Conservation (phyloP, 1,139 yeast species). For the Pichia sp. region DNA sequence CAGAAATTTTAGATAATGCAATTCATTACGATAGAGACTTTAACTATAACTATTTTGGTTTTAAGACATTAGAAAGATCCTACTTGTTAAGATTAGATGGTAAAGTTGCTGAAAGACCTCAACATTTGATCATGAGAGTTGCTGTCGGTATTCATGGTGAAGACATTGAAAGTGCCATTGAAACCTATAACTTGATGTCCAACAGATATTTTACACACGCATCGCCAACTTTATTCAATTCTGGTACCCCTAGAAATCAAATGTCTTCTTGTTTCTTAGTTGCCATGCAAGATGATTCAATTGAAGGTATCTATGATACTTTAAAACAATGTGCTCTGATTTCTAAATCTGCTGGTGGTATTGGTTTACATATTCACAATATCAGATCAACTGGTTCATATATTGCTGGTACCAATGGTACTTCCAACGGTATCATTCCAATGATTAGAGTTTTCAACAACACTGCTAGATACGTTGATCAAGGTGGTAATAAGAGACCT, state of each 20-base stretch:
- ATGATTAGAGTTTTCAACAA: constrained; percentile 55
- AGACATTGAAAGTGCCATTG: constrained; percentile 41
- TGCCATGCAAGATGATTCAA: constrained; percentile 54
- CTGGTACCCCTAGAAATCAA: constrained; percentile 50
- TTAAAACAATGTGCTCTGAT: constrained; percentile 49
- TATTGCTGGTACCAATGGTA: constrained; percentile 52
- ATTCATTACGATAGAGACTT: constrained; percentile 51
- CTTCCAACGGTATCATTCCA: constrained; percentile 52
- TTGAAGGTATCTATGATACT: constrained; percentile 53
- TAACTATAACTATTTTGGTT: constrained; percentile 48
- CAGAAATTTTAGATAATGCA: constrained; percentile 45
- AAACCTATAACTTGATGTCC: constrained; percentile 51
- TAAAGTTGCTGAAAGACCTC: constrained; percentile 52
- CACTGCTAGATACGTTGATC: constrained; percentile 57
- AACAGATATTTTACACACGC: constrained; percentile 51
- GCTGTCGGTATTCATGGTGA: constrained; percentile 51
- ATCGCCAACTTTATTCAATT: constrained; percentile 52
- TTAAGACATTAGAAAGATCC: constrained; percentile 50
- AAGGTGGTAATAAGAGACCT: constrained; percentile 59
- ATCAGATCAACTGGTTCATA: constrained; percentile 48
- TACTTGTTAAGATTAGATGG: constrained; percentile 44
- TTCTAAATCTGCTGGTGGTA: constrained; percentile 55
- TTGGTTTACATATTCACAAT: constrained; percentile 52
- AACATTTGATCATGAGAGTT: constrained; percentile 52
- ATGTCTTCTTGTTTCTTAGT: constrained; percentile 54